Base-by-base conservation (phyloP, 768 basidiomycete genomes). In the Tricholoma matsutake region DNA sequence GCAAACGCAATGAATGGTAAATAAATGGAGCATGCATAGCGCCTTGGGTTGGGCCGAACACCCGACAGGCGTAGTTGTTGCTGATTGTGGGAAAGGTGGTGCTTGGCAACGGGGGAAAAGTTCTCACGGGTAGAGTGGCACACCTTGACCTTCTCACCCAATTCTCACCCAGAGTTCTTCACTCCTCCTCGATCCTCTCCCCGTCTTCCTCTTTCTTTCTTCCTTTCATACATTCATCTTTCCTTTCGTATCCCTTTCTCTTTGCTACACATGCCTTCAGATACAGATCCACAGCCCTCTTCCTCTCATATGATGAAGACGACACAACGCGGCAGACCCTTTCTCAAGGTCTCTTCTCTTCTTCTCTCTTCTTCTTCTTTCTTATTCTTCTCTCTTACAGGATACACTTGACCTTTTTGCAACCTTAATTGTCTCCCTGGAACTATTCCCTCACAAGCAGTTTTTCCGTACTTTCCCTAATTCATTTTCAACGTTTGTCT, bases 221-320 rank as follows among this genome's bases (percentile, higher is more conserved):
- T 64, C 54, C 58, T 62, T 60, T 62, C 66, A 54, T 60, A 75
- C 69, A 72, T 68, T 68, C 63, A 79, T 68, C 78, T 79, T 70
- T 78, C 72, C 87, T 83, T 64, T 82, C 81, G 58, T 83, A 49
- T 71, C 70, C 67, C 72, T 62, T 71, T 67, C 69, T 69, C 67
- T 47, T 47, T 47, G 20, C 60, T 59, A 63, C 69, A 70, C 65
- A 78, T 80, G 76, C 71, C 76, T 56, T 67, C 79, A 60, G 82
- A 83, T 64, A 57, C 68, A 69, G 72, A 81, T 54, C 77, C 82
- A 31, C 82, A 83, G 67, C 80, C 85, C 43, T 85, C 84, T 65
- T 86, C 90, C 43, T 93, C 92, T 28, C 95, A 96, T 75, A 92
- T 96, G 92, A 97, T 98, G 95, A 96, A 96, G 86, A 96, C 92